Evolutionary conservation across 495 filamentous ascomycete genomes (phyloP).

Genomic region (Aspergillus wentii): DNA sequence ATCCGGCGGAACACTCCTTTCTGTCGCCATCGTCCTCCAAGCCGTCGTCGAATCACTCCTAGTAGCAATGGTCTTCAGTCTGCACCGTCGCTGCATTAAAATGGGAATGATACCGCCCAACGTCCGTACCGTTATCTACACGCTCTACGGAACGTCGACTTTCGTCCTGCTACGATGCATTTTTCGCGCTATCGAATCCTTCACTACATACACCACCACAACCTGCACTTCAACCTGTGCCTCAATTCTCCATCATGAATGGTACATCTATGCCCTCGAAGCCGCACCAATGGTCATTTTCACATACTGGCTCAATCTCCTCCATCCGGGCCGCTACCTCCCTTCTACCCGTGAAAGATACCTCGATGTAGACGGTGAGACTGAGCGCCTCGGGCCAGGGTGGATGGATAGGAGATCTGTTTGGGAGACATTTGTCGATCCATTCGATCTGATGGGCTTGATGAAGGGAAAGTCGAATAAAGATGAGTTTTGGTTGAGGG

Average conservation of each 20-base stretch:
- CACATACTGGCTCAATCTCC: constrained; percentile 32
- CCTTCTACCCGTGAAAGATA: constrained; percentile 26
- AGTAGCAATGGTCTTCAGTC: constrained; percentile 24
- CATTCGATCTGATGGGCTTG: constrained; percentile 25
- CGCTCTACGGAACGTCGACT: constrained; percentile 34
- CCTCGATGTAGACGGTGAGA: constrained; percentile 25
- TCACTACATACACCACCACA: constrained; percentile 19
- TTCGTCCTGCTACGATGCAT: too few species aligned
- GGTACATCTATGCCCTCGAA: constrained; percentile 37
- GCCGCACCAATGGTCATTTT: constrained; percentile 34
- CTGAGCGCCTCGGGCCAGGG: constrained; percentile 34
- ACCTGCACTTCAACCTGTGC: constrained; percentile 25
- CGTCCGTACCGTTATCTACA: constrained; percentile 28
- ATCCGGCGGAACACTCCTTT: constrained; percentile 25
- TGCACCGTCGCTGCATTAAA: constrained; percentile 24
- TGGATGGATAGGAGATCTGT: constrained; percentile 27
- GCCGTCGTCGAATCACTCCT: constrained; percentile 28
- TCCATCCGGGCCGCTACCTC: constrained; percentile 29
- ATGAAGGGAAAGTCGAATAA: constrained; percentile 22
- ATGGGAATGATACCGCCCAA: constrained; percentile 22
- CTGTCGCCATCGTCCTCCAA: constrained; percentile 29
- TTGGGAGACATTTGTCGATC: constrained; percentile 30
- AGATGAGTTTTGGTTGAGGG: constrained; percentile 26
- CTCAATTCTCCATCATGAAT: constrained; percentile 27
- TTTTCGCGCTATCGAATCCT: constrained; percentile 32